Evolutionary conservation across 331 rosid species (phyloP).

Genomic region (Stylosanthes scabra): DNA sequence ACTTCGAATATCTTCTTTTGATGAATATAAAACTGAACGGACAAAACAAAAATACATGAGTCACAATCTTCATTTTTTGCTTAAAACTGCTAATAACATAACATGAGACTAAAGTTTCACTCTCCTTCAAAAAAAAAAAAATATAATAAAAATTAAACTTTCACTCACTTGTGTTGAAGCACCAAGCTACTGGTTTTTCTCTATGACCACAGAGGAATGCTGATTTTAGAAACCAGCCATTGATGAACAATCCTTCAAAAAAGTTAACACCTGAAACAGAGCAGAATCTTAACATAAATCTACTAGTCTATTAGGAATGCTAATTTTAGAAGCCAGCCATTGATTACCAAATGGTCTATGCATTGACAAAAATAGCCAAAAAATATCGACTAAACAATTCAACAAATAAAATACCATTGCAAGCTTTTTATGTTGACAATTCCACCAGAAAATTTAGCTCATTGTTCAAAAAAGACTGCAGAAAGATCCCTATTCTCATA

Average conservation of each 20-base stretch:
- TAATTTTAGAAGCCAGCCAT: too few relatives aligned
- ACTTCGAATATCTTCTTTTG: conserved; percentile 69
- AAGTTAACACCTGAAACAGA: conserved; percentile 63
- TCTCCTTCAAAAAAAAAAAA: too few relatives aligned
- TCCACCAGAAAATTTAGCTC: conserved; percentile 73
- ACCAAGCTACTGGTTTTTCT: conserved; percentile 85
- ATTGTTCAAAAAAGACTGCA: conserved; percentile 65
- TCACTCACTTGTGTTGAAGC: conserved; percentile 76
- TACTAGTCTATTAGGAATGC: too few relatives aligned
- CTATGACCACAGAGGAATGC: conserved; percentile 54
- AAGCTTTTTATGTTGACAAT: conserved; percentile 69
- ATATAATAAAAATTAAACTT: too few relatives aligned
- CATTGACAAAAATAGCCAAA: conserved; percentile 12
- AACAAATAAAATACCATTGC: conserved; percentile 6
- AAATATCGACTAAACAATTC: conserved; percentile 17
- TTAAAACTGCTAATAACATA: conserved; percentile 1
- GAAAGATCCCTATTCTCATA: conserved; percentile 28
- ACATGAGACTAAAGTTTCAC: conserved; percentile 17
- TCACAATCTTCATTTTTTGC: conserved; percentile 2
- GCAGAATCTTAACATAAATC: conserved; percentile 6
- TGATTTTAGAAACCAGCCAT: conserved; percentile 85
- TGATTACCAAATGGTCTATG: not conserved
- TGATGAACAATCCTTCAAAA: conserved; percentile 69
- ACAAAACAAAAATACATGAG: conserved; percentile 32
- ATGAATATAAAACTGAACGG: conserved; percentile 81